phyloP scores from a whole-genome alignment of 2,329 filamentous ascomycete species.

The Neofusicoccum umdonicola region DNA sequence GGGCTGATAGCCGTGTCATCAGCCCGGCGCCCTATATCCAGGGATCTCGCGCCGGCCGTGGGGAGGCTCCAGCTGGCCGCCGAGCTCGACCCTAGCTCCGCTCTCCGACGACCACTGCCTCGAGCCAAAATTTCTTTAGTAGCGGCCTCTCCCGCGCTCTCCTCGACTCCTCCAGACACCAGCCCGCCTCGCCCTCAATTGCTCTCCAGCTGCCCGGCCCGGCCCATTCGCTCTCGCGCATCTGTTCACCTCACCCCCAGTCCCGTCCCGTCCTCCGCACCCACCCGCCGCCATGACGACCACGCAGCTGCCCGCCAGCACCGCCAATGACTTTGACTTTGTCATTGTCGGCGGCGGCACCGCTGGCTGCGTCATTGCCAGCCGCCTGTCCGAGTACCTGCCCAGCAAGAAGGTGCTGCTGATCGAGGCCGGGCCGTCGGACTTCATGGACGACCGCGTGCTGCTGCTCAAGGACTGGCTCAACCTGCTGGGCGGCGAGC shows the following conservation, averaged over 20 bases:
- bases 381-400: slow-evolving; percentile 76
- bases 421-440: slow-evolving; percentile 85
- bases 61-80: background rate
- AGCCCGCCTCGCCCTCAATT: too few species aligned
- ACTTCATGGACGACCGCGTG: slow-evolving; percentile 84
- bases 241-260: too few species aligned
- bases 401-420: slow-evolving; percentile 78
- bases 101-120: background rate
- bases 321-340: slow-evolving; percentile 74
- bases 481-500: slow-evolving; percentile 74
- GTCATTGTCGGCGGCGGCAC: slow-evolving; percentile 83
- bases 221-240: too few species aligned
- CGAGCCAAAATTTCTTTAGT: slow-evolving; percentile 5
- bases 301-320: slow-evolving; percentile 61
- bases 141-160: background rate
- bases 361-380: slow-evolving; percentile 80
- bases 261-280: background rate
- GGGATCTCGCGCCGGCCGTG: background rate
- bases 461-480: slow-evolving; percentile 87
- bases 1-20: slow-evolving; percentile 15
- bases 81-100: slow-evolving; percentile 1
- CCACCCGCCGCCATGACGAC: slow-evolving; percentile 58
- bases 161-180: background rate
- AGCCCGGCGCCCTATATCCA: background rate
- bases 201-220: too few species aligned